Evolutionary conservation across 1,284 basidiomycete species (phyloP).

Genomic region (Austroboletus novae-zelandiae): DNA sequence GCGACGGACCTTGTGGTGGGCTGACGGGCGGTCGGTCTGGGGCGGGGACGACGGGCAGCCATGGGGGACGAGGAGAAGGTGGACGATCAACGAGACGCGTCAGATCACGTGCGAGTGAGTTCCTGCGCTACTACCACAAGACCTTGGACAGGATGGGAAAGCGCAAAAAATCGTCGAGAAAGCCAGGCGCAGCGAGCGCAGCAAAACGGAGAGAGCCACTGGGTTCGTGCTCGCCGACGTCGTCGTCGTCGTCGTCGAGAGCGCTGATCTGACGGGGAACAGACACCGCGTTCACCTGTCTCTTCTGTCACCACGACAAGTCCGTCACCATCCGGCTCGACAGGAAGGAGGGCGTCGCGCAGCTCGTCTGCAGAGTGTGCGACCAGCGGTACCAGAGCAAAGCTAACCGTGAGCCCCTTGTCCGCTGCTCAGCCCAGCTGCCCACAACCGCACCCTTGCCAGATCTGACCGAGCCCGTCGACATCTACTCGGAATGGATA

Average conservation of each 20-base stretch:
- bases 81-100: constrained; percentile 28
- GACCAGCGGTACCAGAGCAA: constrained; percentile 82
- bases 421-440: constrained; percentile 11
- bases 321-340: constrained; percentile 85
- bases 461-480: constrained; percentile 84
- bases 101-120: constrained; percentile 33
- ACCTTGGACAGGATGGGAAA: constrained; percentile 76
- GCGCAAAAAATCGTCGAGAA: constrained; percentile 83
- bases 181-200: constrained; percentile 51
- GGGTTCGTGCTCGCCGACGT: constrained; percentile 44
- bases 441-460: constrained; percentile 14
- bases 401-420: constrained; percentile 67
- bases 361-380: constrained; percentile 76
- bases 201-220: constrained; percentile 64
- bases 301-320: constrained; percentile 92
- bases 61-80: constrained; percentile 21
- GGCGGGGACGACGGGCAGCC: constrained; percentile 31
- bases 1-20: too few relatives aligned
- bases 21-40: constrained; percentile 9
- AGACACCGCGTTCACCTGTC: constrained; percentile 79
- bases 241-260: constrained; percentile 2
- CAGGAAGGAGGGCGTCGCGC: constrained; percentile 77
- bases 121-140: not conserved
- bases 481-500: constrained; percentile 92
- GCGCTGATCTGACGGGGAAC: constrained; percentile 11